A percentile compares a stretch with the other conserved stretches of the same genome.
These are phyloP conservation scores for Colletotrichum camelliae DNA, from an alignment of 2,329 filamentous ascomycete genomes.

Conservation along the genomic window DNA sequence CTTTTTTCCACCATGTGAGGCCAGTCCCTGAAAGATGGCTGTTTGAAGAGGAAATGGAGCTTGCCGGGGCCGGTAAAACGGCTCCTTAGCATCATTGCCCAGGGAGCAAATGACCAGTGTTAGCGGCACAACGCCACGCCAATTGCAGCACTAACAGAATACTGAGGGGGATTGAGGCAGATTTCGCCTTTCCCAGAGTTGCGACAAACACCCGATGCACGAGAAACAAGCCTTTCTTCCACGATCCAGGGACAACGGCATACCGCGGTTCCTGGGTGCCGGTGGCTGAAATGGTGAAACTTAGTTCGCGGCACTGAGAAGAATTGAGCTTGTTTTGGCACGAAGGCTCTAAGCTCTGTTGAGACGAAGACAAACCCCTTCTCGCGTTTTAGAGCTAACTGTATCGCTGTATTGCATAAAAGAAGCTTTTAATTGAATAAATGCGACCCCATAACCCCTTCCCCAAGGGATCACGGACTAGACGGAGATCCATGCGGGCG, in stretches of 20 bases:
- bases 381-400: background rate
- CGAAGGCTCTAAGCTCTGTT: background rate
- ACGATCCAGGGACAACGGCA: background rate
- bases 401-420: background rate
- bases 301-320: background rate
- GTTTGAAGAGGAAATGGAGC: background rate
- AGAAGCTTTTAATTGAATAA: background rate
- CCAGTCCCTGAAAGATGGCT: background rate
- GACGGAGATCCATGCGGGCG: background rate
- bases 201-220: background rate
- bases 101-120: background rate
- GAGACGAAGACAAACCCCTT: background rate
- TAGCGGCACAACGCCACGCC: background rate
- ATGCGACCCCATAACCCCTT: background rate
- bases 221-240: background rate
- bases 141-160: background rate
- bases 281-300: background rate
- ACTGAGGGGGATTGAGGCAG: background rate
- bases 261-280: background rate
- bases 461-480: background rate
- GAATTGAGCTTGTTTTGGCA: background rate
- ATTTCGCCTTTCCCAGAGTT: background rate
- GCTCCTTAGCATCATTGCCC: background rate
- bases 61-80: background rate
- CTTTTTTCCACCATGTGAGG: background rate